Base-by-base conservation (phyloP, 192 early-diverging fungal genomes). In the Glomus cerebriforme region DNA sequence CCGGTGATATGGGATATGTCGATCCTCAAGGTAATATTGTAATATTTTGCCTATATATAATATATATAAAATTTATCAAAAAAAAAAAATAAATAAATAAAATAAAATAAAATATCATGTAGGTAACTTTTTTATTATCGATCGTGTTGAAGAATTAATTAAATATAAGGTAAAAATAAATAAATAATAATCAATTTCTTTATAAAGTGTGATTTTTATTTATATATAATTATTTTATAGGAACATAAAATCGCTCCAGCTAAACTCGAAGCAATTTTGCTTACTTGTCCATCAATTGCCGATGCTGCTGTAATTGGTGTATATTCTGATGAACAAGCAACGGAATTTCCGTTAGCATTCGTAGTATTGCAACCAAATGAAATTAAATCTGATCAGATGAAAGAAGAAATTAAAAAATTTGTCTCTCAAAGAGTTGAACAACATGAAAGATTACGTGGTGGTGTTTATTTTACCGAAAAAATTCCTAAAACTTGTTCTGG, bases 101-200 rank as follows among this genome's bases (percentile, higher is more conserved):
- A n/a, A n/a, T n/a, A n/a, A n/a, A 54, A 2, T 2, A 7, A 5
- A 13, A 29, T 31, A 34, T 72, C 69, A 7, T 13, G 1, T 43
- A 72, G 73, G 73, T 8, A 82, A 90, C 72, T 90, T 92, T 75
- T 90, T 83, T 79, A 88, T 92, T 49, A 86, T 88, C 7, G 93
- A 93, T 80, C 92, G 97, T n/a, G 80, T 94, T 45, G 97, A 97
- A 87, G 95, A 96, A 80, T 85, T 97, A 15, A 97, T 98, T 83
- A 97, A 98, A 82, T 98, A 94, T 86, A 97, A 97, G 81, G 90
- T 24, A 88, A 72, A 66, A 35, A n/a, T n/a, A n/a, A n/a, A 74
- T 34, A 54, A 1, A 22, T 0, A 54, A 22, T 54, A 22, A 24
- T n/a, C 2, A 32, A 17, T 7, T 27, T 31, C n/a, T 24, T 64